Evolutionary conservation across 371 early-diverging fungal species (phyloP), one percentile per base, ranked within the genome.

Genomic region (Syncephalis plumigaleata): DNA sequence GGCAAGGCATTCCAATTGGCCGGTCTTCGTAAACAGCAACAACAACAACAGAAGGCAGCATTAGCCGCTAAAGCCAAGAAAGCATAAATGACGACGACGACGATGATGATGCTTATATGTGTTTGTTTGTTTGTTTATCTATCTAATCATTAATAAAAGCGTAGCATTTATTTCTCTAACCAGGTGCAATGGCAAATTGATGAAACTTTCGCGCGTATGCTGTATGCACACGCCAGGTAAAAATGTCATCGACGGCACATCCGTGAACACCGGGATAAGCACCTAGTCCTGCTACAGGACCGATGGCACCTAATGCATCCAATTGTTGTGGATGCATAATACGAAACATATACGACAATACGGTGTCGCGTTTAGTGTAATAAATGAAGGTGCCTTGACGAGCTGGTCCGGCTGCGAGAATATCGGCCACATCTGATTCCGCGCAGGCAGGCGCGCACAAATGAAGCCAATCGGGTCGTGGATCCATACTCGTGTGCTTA

Each of bases 1-100:
- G 81, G 77, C 43, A 81, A 77, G 57, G 75, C 75, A 27, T 70
- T 73, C 65, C 71, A 72, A 40, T 55, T 79, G 44, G 71, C 72
- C 52, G 63, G 63, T 27, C 48, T 75, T 20, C 16, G 42, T 7
- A 49, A 27, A 49, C 31, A 31, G 31, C 31, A 31, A 31, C 31
- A 31, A 11, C 31, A 31, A 11, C 31, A 31, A 11, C 31, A 31
- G 31, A 4, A 31, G 11, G 31, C 31, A 7, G 31, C 31, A 31
- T 11, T 31, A 31, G 31, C 31, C 11, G 31, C 31, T 11, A 31
- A 31, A 31, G 11, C 31, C 4, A 31, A 31, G 31, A 31, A 31
- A 31, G 31, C 31, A 31, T 31, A 31, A 31, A 4, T 31, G n/a
- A n/a, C n/a, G n/a, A n/a, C n/a, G n/a, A n/a, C n/a, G n/a, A n/a